Percentiles rank a stretch among this genome's conserved stretches.
These are phyloP conservation scores for Rhizophagus prolifer DNA, from an alignment of 192 early-diverging fungal species.

Conservation along the genomic window DNA sequence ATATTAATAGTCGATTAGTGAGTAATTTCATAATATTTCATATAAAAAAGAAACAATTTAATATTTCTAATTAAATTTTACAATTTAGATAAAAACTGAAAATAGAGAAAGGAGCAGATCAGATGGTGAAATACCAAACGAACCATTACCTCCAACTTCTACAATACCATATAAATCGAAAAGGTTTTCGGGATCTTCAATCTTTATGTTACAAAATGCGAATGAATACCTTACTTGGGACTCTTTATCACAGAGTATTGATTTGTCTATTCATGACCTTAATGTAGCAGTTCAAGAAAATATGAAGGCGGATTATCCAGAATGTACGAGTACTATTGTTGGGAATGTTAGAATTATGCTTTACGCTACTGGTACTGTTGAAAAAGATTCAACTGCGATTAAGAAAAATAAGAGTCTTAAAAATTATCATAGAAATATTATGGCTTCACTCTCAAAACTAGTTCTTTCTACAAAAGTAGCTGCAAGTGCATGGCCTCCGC, in stretches of 20 bases:
- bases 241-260: constrained; percentile 45
- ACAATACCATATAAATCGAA: neutral
- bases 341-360: constrained; percentile 84
- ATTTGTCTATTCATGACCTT: constrained; percentile 54
- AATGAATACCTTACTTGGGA: constrained; percentile 53
- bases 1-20: constrained; percentile 25
- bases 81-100: neutral
- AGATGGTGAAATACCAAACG: neutral
- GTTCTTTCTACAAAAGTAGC: constrained; percentile 80
- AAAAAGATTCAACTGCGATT: constrained; percentile 65
- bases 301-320: constrained; percentile 55
- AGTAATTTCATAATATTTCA: neutral
- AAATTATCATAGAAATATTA: constrained; percentile 72
- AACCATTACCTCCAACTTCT: neutral
- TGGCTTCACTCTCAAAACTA: constrained; percentile 80
- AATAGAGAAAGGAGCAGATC: neutral
- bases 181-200: neutral
- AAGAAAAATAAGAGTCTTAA: constrained; percentile 65
- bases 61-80: neutral
- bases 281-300: constrained; percentile 48
- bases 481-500: constrained; percentile 85
- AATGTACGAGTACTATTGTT: constrained; percentile 61
- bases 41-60: too few relatives aligned
- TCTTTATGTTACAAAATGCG: neutral
- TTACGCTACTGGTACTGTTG: constrained; percentile 70